Evolutionary conservation across 225 moss, liverwort and hornwort genomes (phyloP).

Genomic region (Physcomitrellopsis africana): DNA sequence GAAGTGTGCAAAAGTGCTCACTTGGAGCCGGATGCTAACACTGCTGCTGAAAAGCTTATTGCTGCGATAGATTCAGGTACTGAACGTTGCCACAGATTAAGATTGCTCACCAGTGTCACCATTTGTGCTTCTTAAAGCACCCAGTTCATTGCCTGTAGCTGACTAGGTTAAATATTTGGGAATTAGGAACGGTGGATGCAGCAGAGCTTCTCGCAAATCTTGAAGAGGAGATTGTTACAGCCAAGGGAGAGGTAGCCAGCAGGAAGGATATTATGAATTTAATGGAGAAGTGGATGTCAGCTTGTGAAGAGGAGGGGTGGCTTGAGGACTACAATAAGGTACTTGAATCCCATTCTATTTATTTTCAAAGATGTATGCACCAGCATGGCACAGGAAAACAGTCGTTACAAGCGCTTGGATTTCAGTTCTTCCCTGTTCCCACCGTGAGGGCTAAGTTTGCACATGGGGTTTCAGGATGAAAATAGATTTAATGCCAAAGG

Average conservation of each 20-base stretch:
- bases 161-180: neutral
- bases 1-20: conserved; percentile 94
- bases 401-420: neutral
- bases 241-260: conserved; percentile 88
- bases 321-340: conserved; percentile 99
- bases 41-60: conserved; percentile 79
- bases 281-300: conserved; percentile 98
- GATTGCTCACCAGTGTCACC: neutral
- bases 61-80: conserved; percentile 93
- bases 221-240: conserved; percentile 86
- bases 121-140: neutral
- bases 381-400: neutral
- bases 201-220: conserved; percentile 82
- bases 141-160: neutral
- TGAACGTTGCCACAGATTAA: neutral
- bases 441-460: conserved; percentile 17
- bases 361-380: neutral
- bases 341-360: neutral
- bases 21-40: conserved; percentile 84
- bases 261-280: conserved; percentile 91
- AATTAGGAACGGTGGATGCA: conserved; percentile 82
- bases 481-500: conserved; percentile 96
- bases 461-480: conserved; percentile 66
- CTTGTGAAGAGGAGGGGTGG: conserved; percentile 99
- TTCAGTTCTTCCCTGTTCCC: neutral